Percentiles rank a stretch among this genome's conserved stretches.
Conservation (phyloP, 441 rosid species). For the Dalechampia spathulata region DNA sequence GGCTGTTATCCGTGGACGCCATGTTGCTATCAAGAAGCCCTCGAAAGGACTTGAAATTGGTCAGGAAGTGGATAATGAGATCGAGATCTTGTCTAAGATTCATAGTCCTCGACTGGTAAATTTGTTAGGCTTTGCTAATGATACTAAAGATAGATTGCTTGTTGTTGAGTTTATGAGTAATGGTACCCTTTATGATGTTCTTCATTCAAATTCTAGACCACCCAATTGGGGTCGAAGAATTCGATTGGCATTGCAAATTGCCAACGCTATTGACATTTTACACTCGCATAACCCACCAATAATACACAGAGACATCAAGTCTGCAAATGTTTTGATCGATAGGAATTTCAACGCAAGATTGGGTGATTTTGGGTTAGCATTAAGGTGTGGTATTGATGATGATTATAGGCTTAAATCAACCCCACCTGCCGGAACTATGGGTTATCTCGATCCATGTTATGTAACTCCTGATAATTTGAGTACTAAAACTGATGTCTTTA, state of each 20-base stretch:
- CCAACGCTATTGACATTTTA: slow-evolving; percentile 65
- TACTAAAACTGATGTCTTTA: slow-evolving; percentile 89
- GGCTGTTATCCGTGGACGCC: slow-evolving; percentile 73
- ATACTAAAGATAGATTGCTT: slow-evolving; percentile 61
- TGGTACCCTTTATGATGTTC: slow-evolving; percentile 84
- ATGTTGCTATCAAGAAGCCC: slow-evolving; percentile 76
- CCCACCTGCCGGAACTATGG: slow-evolving; percentile 97
- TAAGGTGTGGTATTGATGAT: slow-evolving; percentile 75
- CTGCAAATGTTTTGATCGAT: slow-evolving; percentile 92
- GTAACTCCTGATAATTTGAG: slow-evolving; percentile 92
- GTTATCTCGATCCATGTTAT: slow-evolving; percentile 92
- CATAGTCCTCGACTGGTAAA: slow-evolving; percentile 89
- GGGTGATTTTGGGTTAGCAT: slow-evolving; percentile 93
- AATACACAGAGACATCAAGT: slow-evolving; percentile 89
- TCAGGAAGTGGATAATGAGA: slow-evolving; percentile 80
- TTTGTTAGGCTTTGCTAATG: slow-evolving; percentile 66
- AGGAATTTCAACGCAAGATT: slow-evolving; percentile 78
- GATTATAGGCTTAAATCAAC: slow-evolving; percentile 69
- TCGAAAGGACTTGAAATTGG: slow-evolving; percentile 56
- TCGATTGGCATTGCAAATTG: slow-evolving; percentile 73
- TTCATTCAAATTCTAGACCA: slow-evolving; percentile 57
- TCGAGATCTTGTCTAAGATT: slow-evolving; percentile 84
- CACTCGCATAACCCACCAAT: slow-evolving; percentile 80
- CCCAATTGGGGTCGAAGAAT: slow-evolving; percentile 78
- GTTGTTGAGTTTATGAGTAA: slow-evolving; percentile 92